Evolutionary conservation across 2,329 filamentous ascomycete species (phyloP).

Genomic region (Ascochyta fabae): DNA sequence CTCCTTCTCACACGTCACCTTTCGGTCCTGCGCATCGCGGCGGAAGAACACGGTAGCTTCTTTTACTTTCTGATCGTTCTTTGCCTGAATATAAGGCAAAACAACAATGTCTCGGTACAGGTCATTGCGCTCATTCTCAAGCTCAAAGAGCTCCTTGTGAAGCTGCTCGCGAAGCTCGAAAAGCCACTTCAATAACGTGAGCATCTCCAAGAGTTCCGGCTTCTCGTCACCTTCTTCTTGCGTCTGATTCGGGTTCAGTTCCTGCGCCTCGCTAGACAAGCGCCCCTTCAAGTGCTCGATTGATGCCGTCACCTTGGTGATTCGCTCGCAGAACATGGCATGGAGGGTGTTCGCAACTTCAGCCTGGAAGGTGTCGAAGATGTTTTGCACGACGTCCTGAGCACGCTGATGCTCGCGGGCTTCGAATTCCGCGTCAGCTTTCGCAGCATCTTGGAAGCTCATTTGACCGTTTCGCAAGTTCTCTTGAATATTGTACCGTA

Average conservation of each 20-base stretch:
- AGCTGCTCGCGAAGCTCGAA: conserved; percentile 92
- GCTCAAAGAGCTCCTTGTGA: conserved; percentile 82
- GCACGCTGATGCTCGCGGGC: conserved; percentile 72
- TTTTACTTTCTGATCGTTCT: conserved; percentile 78
- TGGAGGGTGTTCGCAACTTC: conserved; percentile 85
- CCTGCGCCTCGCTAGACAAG: conserved; percentile 74
- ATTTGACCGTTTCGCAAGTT: conserved; percentile 81
- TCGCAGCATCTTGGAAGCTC: conserved; percentile 80
- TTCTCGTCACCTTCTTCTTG: conserved; percentile 96
- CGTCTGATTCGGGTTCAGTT: conserved; percentile 76
- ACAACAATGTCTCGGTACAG: conserved; percentile 86
- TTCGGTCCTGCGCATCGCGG: conserved; percentile 76
- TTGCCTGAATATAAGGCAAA: conserved; percentile 75
- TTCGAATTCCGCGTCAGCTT: conserved; percentile 77
- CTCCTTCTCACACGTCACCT: conserved; percentile 73
- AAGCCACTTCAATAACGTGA: conserved; percentile 95
- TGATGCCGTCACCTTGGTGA: conserved; percentile 74
- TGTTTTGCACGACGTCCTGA: conserved; percentile 75
- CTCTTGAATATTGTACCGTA: conserved; percentile 77
- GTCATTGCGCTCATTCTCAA: conserved; percentile 83
- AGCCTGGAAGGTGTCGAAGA: conserved; percentile 85
- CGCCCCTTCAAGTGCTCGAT: conserved; percentile 77
- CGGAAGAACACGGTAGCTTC: conserved; percentile 83
- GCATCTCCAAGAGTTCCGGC: conserved; percentile 90
- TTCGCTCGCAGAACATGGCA: conserved; percentile 76